These are phyloP conservation scores for Fusarium miscanthi DNA, from an alignment of 2,329 filamentous ascomycete genomes.

Conservation along the genomic window DNA sequence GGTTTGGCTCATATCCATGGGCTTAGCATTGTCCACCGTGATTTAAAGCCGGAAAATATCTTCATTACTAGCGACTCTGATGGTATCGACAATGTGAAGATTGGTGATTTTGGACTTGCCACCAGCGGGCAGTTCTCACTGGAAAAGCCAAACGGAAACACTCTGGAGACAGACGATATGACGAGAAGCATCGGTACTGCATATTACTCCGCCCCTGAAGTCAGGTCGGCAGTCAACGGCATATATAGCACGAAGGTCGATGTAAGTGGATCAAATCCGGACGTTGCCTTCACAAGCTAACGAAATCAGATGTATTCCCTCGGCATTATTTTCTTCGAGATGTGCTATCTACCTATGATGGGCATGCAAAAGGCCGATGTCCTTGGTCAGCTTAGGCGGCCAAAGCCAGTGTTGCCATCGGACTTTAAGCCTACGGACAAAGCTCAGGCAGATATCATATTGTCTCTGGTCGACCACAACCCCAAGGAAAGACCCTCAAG, in stretches of 20 bases:
- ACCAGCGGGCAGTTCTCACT: conserved; percentile 83
- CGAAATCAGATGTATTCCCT: conserved; percentile 87
- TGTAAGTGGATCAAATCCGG: conserved; percentile 58
- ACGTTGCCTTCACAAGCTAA: background rate
- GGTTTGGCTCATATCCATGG: conserved; percentile 90
- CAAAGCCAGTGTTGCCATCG: conserved; percentile 74
- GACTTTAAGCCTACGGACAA: conserved; percentile 78
- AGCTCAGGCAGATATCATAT: conserved; percentile 81
- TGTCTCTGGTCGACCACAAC: conserved; percentile 82
- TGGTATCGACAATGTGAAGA: conserved; percentile 87
- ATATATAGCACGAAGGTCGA: conserved; percentile 95
- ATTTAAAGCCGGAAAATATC: conserved; percentile 96
- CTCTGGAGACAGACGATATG: conserved; percentile 69
- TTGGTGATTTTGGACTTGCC: conserved; percentile 95
- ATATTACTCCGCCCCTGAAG: conserved; percentile 92
- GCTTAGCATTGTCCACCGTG: conserved; percentile 91
- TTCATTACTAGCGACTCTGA: conserved; percentile 81
- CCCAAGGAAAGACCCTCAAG: conserved; percentile 86
- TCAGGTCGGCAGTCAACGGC: conserved; percentile 78
- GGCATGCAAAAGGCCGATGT: conserved; percentile 73
- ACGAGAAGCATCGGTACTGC: conserved; percentile 80
- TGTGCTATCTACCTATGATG: conserved; percentile 80
- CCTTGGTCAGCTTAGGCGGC: conserved; percentile 75
- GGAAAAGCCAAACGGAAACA: conserved; percentile 61
- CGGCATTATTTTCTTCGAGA: conserved; percentile 98